Conservation (phyloP, 495 filamentous ascomycete species). For the Chaetomium fimeti region DNA sequence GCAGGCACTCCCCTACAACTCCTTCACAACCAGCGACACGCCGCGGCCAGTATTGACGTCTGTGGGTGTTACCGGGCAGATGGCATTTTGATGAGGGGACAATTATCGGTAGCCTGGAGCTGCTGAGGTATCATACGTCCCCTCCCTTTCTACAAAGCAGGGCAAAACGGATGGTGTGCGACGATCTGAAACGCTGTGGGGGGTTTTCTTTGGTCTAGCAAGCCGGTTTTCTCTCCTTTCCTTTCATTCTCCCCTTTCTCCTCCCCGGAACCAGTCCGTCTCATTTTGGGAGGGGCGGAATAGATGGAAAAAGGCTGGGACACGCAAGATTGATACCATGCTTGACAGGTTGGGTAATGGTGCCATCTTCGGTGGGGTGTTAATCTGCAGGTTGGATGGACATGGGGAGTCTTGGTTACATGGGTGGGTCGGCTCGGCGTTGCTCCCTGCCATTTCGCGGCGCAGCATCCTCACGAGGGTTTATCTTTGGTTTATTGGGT, state of each 20-base stretch:
- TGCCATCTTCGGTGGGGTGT: conserved; percentile 22
- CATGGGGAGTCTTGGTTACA: conserved; percentile 23
- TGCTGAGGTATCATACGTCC: neutral
- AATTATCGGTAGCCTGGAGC: neutral
- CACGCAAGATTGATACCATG: conserved; percentile 25
- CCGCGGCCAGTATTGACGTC: conserved; percentile 33
- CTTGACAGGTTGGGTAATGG: conserved; percentile 8
- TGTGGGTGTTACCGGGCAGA: conserved; percentile 16
- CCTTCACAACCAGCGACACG: conserved; percentile 40
- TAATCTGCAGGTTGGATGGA: conserved; percentile 26
- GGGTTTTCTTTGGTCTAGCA: neutral
- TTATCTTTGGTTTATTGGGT: neutral
- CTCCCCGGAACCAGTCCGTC: conserved; percentile 9
- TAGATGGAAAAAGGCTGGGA: conserved; percentile 6
- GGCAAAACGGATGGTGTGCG: neutral
- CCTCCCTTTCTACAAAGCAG: neutral
- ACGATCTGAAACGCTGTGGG: neutral
- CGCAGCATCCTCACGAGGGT: conserved; percentile 17
- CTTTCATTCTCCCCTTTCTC: neutral
- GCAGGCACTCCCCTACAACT: conserved; percentile 27
- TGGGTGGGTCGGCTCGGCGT: conserved; percentile 21
- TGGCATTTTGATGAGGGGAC: conserved; percentile 7
- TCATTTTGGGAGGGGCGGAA: conserved; percentile 7
- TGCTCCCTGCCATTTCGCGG: conserved; percentile 24
- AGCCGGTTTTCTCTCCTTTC: neutral